phyloP scores from a whole-genome alignment of 1,284 basidiomycete species.

The Microbotryum scabiosae region DNA sequence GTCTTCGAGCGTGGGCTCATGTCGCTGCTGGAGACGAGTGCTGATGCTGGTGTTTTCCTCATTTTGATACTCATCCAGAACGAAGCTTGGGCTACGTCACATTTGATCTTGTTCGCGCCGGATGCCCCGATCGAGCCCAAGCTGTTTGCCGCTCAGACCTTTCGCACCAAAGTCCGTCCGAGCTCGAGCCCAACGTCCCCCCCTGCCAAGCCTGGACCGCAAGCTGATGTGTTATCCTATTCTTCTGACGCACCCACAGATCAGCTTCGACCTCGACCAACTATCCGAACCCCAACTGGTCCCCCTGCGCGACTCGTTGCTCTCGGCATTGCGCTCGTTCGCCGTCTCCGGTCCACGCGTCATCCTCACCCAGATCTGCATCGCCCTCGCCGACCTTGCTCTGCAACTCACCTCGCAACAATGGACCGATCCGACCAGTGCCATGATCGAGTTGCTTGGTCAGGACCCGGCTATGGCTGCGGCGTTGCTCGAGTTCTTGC shows the following conservation, averaged over 20 bases:
- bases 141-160: conserved; percentile 93
- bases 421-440: conserved; percentile 73
- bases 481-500: conserved; percentile 79
- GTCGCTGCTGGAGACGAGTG: background rate
- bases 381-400: conserved; percentile 82
- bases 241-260: conserved; percentile 47
- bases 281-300: conserved; percentile 51
- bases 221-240: too few relatives aligned
- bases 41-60: background rate
- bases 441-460: conserved; percentile 79
- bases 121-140: conserved; percentile 74
- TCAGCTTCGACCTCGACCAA: conserved; percentile 90
- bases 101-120: conserved; percentile 71
- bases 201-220: too few relatives aligned
- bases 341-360: conserved; percentile 69
- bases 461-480: conserved; percentile 73
- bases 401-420: conserved; percentile 66
- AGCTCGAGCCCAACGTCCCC: background rate
- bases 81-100: conserved; percentile 94
- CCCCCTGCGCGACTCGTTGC: conserved; percentile 77
- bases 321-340: conserved; percentile 60
- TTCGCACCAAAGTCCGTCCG: conserved; percentile 73
- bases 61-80: conserved; percentile 48
- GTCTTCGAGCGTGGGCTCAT: background rate
- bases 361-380: conserved; percentile 79